These are phyloP conservation scores for Pseudevernia furfuracea DNA, from an alignment of 495 filamentous ascomycete genomes.

Conservation along the genomic window DNA sequence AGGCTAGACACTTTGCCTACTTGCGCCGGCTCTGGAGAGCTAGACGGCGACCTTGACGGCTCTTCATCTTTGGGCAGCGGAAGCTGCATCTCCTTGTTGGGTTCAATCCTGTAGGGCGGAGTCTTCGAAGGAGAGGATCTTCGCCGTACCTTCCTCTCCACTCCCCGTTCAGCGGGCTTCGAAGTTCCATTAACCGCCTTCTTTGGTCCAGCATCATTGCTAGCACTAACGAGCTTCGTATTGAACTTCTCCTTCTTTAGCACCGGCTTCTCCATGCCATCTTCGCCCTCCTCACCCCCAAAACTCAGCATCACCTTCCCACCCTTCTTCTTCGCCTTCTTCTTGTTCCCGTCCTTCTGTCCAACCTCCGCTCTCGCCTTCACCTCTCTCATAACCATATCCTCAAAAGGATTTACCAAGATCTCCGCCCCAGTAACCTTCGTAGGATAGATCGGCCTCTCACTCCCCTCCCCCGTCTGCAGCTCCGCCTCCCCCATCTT, in stretches of 20 bases:
- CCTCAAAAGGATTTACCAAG: conserved; percentile 81
- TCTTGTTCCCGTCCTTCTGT: conserved; percentile 36
- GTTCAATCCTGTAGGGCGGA: conserved; percentile 30
- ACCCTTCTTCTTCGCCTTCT: conserved; percentile 70
- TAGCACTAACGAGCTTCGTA: conserved; percentile 65
- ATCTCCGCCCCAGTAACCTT: conserved; percentile 75
- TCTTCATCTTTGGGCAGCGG: conserved; percentile 43
- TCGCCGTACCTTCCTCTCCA: conserved; percentile 24
- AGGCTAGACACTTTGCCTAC: conserved; percentile 50
- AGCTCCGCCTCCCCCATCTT: conserved; percentile 86
- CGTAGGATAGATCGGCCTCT: conserved; percentile 79
- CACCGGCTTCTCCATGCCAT: conserved; percentile 46
- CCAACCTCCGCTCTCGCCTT: conserved; percentile 34
- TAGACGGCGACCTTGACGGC: conserved; percentile 42
- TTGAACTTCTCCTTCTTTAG: conserved; percentile 89
- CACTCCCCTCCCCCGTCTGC: conserved; percentile 55
- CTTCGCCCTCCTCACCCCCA: conserved; percentile 75
- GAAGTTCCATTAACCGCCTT: conserved; percentile 12
- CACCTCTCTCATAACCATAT: conserved; percentile 66
- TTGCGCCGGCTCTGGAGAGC: conserved; percentile 39
- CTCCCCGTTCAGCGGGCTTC: conserved; percentile 31
- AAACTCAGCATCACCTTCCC: conserved; percentile 84
- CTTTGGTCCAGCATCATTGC: conserved; percentile 33
- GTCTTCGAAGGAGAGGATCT: conserved; percentile 23
- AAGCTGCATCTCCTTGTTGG: conserved; percentile 37